Base-by-base conservation (phyloP, 306 rosid genomes). In the Cucurbita pepo region DNA sequence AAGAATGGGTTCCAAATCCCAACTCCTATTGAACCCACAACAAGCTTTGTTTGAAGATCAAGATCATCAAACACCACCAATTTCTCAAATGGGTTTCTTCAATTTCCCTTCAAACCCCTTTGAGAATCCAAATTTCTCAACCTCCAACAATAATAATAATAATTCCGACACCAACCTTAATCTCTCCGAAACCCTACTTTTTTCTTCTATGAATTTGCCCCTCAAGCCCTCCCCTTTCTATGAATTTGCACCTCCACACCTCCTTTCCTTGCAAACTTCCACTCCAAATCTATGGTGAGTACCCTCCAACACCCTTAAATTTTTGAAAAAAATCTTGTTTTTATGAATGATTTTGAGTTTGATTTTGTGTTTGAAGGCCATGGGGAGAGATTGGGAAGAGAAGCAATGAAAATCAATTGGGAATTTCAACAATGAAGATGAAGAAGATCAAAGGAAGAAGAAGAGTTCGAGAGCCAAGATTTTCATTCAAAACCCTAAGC, bases 391-490 rank as follows among this genome's bases (percentile, higher is more conserved):
- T 79, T 67, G 69, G 71, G 74, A 94, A 81, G 69, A 85, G 85
- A 50, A 37, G 16, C 2, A 52, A 70, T 73, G 66, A 71, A 11
- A 50, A 50, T 14, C 77, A 84, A 59, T 36, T 91, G 6, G 95
- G 95, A 52, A 76, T 94, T 22, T 83, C 89, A 30, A n/a, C 82
- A 30, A 80, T 85, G 87, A 95, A 86, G 88, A 88, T 95, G 97
- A 95, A 89, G 88, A 95, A 88, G 82, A 86, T 95, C 8, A 95
- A 95, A 83, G 86, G 82, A 73, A 83, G 99, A 76, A 89, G 96
- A 77, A 95, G 89, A 74, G 97, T 95, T 79, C 89, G 99, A 70
- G 99, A 91, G 61, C 99, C 99, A 56, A 89, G 99, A 85, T 95
- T 95, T 86, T 89, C 96, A 81, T 95, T 95, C 92, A 91, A 95